phyloP scores from a whole-genome alignment of 208 protist genomes.

The Balamuthia mandrillaris region DNA sequence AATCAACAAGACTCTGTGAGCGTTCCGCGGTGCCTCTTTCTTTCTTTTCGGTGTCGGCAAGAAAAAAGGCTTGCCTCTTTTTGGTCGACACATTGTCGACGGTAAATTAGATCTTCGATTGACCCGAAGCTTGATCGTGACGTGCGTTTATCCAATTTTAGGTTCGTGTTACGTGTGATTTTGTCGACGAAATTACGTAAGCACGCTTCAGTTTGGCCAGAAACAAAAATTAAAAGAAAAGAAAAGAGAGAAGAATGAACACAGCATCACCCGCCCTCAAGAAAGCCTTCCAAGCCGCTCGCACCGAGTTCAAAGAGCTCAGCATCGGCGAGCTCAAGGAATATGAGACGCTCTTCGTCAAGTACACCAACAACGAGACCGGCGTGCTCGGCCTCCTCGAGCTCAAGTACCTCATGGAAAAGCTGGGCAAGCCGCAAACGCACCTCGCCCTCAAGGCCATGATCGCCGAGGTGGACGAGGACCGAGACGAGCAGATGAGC shows the following conservation, averaged over 20 bases:
- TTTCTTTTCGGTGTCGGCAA: no score
- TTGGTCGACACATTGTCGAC: no score
- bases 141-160: no score
- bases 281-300: background rate
- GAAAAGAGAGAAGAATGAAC: background rate
- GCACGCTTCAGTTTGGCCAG: no score
- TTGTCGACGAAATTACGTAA: no score
- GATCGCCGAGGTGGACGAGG: slow-evolving; percentile 24
- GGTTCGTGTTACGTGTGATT: no score
- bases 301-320: slow-evolving; percentile 32
- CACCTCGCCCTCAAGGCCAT: slow-evolving; percentile 32
- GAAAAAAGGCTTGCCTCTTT: no score
- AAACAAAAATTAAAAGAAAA: background rate
- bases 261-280: background rate
- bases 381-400: background rate
- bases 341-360: slow-evolving; percentile 18
- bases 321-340: slow-evolving; percentile 13
- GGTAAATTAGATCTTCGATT: no score
- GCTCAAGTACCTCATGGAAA: slow-evolving; percentile 33
- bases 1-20: no score
- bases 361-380: slow-evolving; percentile 1
- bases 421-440: background rate
- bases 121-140: no score
- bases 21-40: no score
- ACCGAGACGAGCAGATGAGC: background rate